These are phyloP conservation scores for Penicillium taxi DNA, from an alignment of 495 filamentous ascomycete genomes.

Conservation along the genomic window DNA sequence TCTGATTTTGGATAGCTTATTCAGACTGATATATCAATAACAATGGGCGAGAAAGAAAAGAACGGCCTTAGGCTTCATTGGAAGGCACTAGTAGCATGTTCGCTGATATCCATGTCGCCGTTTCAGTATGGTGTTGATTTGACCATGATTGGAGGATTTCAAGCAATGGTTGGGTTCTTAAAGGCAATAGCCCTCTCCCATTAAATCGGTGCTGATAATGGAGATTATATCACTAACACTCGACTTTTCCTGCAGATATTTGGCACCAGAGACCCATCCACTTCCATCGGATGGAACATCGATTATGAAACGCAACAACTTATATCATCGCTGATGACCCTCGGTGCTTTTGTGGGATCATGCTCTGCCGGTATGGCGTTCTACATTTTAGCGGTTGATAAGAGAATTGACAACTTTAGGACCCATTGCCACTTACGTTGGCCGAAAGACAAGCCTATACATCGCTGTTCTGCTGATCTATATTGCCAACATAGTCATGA, in stretches of 20 bases:
- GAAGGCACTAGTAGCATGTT: slow-evolving; percentile 16
- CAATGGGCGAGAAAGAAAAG: slow-evolving; percentile 7
- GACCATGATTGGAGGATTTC: slow-evolving; percentile 51
- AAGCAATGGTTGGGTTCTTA: slow-evolving; percentile 56
- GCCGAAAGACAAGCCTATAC: slow-evolving; percentile 43
- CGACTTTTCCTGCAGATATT: slow-evolving; percentile 10
- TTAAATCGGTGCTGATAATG: background rate
- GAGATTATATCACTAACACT: too few relatives aligned
- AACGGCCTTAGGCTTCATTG: slow-evolving; percentile 15
- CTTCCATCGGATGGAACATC: slow-evolving; percentile 48
- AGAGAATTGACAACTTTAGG: slow-evolving; percentile 18
- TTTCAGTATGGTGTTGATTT: slow-evolving; percentile 61
- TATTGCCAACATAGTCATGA: slow-evolving; percentile 49
- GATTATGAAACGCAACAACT: slow-evolving; percentile 40
- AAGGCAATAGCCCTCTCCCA: slow-evolving; percentile 22
- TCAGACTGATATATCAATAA: too few relatives aligned
- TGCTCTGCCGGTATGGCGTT: slow-evolving; percentile 28
- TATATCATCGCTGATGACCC: slow-evolving; percentile 43
- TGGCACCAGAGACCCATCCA: slow-evolving; percentile 28
- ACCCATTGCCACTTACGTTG: slow-evolving; percentile 39
- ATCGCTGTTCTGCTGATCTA: slow-evolving; percentile 41
- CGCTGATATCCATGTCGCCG: slow-evolving; percentile 24
- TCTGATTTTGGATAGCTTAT: too few relatives aligned
- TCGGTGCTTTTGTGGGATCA: slow-evolving; percentile 52
- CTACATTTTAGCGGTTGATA: background rate